Evolutionary conservation across 305 asterid species (phyloP), one percentile per base, ranked within the genome.

Genomic region (Fraxinus xanthoxyloides): DNA sequence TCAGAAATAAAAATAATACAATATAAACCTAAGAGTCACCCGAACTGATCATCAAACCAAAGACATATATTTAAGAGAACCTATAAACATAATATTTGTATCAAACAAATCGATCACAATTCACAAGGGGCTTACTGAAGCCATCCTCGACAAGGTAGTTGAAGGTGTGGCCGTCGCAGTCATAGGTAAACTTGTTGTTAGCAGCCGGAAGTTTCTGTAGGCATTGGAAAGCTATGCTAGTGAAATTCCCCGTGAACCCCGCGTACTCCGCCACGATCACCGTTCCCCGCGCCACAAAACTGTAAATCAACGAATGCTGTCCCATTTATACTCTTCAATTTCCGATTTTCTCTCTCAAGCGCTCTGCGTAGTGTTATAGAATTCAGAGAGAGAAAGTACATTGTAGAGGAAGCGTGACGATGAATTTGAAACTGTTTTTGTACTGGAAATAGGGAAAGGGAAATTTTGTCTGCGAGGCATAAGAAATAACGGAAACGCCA

Each of bases 181-280:
- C 74, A 26, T 67, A 74, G 0, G 78, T 74, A 24, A 74, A 74
- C 78, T 74, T 74, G 3, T 74, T 74, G 78, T 74, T 74, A n/a
- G 78, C 3, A 17, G 78, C 78, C 48, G 78, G 78, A 34, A 74
- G 69, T 76, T 76, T 76, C 79, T 40, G 79, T 0, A 76, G 79
- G 67, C 79, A 76, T 10, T 76, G 79, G 13, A 46, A 76, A n/a
- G 79, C 74, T 26, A 67, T 67, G 74, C 36, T 28, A 28, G 74
- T 67, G 35, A 67, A 67, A 67, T 67, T 67, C 67, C 79, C 79
- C 8, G 79, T 46, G 79, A 76, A 76, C 36, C 46, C 79, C 2
- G 79, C 46, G 38, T 21, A 76, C 67, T 76, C 79, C 12, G 69
- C 67, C 67, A 76, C 24, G 23, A 76, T 76, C 24, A 46, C 79